phyloP scores from a whole-genome alignment of 495 filamentous ascomycete genomes.

The Jackrogersella minutella region DNA sequence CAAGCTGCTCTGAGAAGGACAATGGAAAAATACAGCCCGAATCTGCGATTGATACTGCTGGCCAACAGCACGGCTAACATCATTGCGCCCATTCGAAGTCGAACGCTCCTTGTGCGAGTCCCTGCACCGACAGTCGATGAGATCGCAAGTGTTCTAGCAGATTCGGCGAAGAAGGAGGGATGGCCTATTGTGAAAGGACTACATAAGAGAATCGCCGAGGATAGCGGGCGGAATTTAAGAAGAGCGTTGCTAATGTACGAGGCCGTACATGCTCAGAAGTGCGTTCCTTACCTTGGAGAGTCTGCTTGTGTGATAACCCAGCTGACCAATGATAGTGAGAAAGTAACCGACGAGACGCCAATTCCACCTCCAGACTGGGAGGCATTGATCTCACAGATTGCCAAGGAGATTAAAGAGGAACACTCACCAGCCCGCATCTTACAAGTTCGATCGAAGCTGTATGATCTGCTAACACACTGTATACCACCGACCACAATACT shows the following conservation, averaged over 20 bases:
- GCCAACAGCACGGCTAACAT: slow-evolving; percentile 97
- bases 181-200: slow-evolving; percentile 74
- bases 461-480: slow-evolving; percentile 95
- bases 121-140: slow-evolving; percentile 86
- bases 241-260: slow-evolving; percentile 94
- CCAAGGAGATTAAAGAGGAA: slow-evolving; percentile 90
- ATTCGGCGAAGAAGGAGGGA: slow-evolving; percentile 78
- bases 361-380: slow-evolving; percentile 98
- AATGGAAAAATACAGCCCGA: slow-evolving; percentile 99
- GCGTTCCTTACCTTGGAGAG: slow-evolving; percentile 18
- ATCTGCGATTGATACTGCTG: slow-evolving; percentile 86
- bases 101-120: slow-evolving; percentile 89
- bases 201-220: slow-evolving; percentile 84
- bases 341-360: slow-evolving; percentile 82
- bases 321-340: slow-evolving; percentile 70
- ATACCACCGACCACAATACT: slow-evolving; percentile 93
- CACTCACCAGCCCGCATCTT: slow-evolving; percentile 87
- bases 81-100: slow-evolving; percentile 91
- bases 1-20: slow-evolving; percentile 94
- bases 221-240: slow-evolving; percentile 90
- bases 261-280: slow-evolving; percentile 97
- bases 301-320: background rate
- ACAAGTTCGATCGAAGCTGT: slow-evolving; percentile 87
- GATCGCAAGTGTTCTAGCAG: slow-evolving; percentile 78
- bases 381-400: slow-evolving; percentile 82